Evolutionary conservation across 768 basidiomycete species (phyloP), one percentile per base, ranked within the genome.

Genomic region (Megacollybia marginata): DNA sequence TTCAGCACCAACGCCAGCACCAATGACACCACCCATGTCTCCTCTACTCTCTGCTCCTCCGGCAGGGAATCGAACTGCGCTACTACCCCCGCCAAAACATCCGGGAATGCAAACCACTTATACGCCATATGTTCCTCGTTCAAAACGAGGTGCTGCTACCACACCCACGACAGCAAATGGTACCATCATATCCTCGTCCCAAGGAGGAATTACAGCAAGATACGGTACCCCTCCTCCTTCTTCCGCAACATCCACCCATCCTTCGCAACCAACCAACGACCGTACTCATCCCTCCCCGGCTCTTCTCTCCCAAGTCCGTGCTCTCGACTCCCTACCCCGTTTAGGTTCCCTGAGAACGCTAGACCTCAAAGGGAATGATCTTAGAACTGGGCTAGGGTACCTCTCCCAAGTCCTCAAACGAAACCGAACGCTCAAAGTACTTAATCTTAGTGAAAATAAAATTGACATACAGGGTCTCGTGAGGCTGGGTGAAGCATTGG

Each of bases 321-420:
- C 91, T n/a, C 65, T 97, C 61, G 93, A 94, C 59, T 79, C 81
- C 19, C 67, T 97, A 54, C 92, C 94, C 31, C 71, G 92, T 48
- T 64, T 97, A 7, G 96, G 95, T 1, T 82, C 82, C 6, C 65
- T 99, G 48, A 74, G 87, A 63, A 97, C 93, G 35, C 69, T 99
- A 51, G 96, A 98, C 73, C 66, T 99, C 52, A 83, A 82, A 62
- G 88, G 88, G 4, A 99, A 98, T 63, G 96, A 99, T 67, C 52
- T 80, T 78, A 44, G 77, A 75, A 78, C 66, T 40, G 94, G 95
- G 1, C 85, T 97, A 33, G 80, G 79, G 0, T 97, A 96, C 60
- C 80, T 98, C 44, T 86, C 93, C 0, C 94, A 98, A 66, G 95
- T 98, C 0, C 71, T 98, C 54, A 98, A 98, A 62, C 84, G 95